A percentile compares a stretch with the other conserved stretches of the same genome.
phyloP scores from a whole-genome alignment of 768 basidiomycete species.

The Pisolithus sp. region DNA sequence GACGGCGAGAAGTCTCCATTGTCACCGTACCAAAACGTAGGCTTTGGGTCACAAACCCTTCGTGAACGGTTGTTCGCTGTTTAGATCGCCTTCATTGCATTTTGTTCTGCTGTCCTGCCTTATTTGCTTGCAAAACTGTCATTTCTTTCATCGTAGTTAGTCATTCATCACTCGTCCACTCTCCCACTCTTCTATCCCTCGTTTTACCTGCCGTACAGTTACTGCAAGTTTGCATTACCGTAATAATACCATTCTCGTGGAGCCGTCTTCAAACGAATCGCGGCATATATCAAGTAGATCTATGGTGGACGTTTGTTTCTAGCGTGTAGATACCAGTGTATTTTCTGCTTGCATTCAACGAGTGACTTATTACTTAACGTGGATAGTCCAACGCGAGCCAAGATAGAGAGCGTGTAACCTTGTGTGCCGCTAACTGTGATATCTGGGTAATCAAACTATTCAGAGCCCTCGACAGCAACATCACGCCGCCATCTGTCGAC shows the following conservation, averaged over 20 bases:
- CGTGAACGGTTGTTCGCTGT: conserved; percentile 20
- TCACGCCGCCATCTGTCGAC: conserved; percentile 81
- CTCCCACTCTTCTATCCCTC: not conserved
- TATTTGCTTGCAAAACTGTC: conserved; percentile 6
- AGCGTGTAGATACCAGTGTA: conserved; percentile 27
- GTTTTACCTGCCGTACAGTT: conserved; percentile 18
- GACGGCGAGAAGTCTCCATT: conserved; percentile 76
- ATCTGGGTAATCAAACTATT: not conserved
- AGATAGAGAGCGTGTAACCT: not conserved
- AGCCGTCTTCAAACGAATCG: conserved; percentile 28
- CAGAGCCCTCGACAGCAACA: conserved; percentile 58
- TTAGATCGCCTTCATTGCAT: not conserved
- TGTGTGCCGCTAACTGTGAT: conserved; percentile 6
- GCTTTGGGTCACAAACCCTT: conserved; percentile 68
- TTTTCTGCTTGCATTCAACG: conserved; percentile 28
- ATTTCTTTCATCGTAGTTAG: not conserved
- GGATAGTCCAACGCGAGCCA: not conserved
- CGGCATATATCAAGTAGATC: conserved; percentile 33
- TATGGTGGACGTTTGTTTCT: conserved; percentile 26
- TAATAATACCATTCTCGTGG: conserved; percentile 23
- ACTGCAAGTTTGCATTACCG: conserved; percentile 14
- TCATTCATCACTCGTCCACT: not conserved
- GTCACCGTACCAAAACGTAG: conserved; percentile 69
- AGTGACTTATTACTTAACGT: conserved; percentile 28
- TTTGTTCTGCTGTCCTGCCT: conserved; percentile 10